These are phyloP conservation scores for Verbascum thapsus DNA, from an alignment of 257 asterid species.

Conservation along the genomic window DNA sequence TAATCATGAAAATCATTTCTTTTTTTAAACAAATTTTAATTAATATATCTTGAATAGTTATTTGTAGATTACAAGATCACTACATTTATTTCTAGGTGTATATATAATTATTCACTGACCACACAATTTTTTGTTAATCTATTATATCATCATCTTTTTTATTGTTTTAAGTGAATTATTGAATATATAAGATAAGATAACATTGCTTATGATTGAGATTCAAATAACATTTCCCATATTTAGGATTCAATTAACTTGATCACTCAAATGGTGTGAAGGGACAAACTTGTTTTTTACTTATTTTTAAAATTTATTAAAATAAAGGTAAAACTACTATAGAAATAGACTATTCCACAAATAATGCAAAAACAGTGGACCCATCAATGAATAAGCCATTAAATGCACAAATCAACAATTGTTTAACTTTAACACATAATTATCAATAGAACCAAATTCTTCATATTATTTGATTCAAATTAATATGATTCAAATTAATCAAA, in stretches of 20 bases:
- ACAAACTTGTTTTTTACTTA: neutral
- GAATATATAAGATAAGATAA: conserved; percentile 18
- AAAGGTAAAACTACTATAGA: conserved; percentile 32
- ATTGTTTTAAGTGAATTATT: neutral
- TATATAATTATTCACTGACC: too few relatives aligned
- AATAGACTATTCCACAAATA: conserved; percentile 49
- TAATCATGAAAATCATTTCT: too few relatives aligned
- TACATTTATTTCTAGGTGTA: too few relatives aligned
- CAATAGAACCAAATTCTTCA: conserved; percentile 29
- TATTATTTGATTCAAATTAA: too few relatives aligned
- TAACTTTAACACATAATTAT: conserved; percentile 32
- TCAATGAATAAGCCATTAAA: conserved; percentile 57
- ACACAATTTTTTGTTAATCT: neutral
- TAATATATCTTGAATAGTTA: too few relatives aligned
- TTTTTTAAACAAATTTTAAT: too few relatives aligned
- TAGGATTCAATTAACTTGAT: conserved; percentile 37
- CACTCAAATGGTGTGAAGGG: conserved; percentile 22
- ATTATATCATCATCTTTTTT: neutral
- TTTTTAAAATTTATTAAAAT: neutral
- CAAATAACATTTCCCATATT: conserved; percentile 43
- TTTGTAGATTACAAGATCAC: too few relatives aligned
- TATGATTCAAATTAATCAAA: too few relatives aligned
- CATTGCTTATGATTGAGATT: conserved; percentile 47
- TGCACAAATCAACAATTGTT: conserved; percentile 45
- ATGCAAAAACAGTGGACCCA: conserved; percentile 45